Evolutionary conservation across 768 basidiomycete species (phyloP).

Genomic region (Boletus reticuloceps): DNA sequence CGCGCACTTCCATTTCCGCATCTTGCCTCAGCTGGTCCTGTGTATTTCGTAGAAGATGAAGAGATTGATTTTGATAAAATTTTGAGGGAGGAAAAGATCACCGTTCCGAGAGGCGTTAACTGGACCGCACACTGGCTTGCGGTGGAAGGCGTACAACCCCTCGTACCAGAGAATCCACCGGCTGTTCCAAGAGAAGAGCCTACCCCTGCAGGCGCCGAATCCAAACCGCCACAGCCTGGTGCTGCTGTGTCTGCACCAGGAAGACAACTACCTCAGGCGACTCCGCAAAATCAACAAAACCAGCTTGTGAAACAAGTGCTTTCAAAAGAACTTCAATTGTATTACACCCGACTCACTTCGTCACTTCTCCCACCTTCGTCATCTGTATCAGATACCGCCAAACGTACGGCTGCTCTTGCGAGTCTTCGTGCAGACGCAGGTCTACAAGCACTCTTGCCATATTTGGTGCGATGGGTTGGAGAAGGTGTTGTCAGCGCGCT

Average conservation of each 20-base stretch:
- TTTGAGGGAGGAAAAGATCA: slow-evolving; percentile 81
- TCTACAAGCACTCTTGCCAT: slow-evolving; percentile 86
- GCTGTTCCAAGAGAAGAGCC: slow-evolving; percentile 61
- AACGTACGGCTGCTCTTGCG: slow-evolving; percentile 86
- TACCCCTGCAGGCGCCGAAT: slow-evolving; percentile 23
- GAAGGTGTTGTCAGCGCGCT: slow-evolving; percentile 78
- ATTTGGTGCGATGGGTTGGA: slow-evolving; percentile 92
- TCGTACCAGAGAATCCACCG: slow-evolving; percentile 96
- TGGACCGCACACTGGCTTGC: slow-evolving; percentile 99
- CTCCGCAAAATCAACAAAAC: slow-evolving; percentile 57
- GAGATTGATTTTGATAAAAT: slow-evolving; percentile 96
- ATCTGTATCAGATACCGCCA: slow-evolving; percentile 51
- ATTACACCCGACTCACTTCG: slow-evolving; percentile 87
- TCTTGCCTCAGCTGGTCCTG: slow-evolving; percentile 52
- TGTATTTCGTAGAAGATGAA: slow-evolving; percentile 95
- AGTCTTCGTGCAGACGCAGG: slow-evolving; percentile 89
- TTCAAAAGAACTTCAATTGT: slow-evolving; percentile 90
- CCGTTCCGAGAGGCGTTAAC: slow-evolving; percentile 73
- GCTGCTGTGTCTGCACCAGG: slow-evolving; percentile 21
- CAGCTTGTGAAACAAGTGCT: slow-evolving; percentile 89
- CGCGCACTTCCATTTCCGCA: slow-evolving; percentile 48
- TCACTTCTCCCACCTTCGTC: slow-evolving; percentile 52
- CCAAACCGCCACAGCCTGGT: slow-evolving; percentile 29
- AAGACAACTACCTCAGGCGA: slow-evolving; percentile 24
- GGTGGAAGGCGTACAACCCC: slow-evolving; percentile 95